Conservation (phyloP, 1,139 yeast genomes). For the Yamadazyma buinensis region DNA sequence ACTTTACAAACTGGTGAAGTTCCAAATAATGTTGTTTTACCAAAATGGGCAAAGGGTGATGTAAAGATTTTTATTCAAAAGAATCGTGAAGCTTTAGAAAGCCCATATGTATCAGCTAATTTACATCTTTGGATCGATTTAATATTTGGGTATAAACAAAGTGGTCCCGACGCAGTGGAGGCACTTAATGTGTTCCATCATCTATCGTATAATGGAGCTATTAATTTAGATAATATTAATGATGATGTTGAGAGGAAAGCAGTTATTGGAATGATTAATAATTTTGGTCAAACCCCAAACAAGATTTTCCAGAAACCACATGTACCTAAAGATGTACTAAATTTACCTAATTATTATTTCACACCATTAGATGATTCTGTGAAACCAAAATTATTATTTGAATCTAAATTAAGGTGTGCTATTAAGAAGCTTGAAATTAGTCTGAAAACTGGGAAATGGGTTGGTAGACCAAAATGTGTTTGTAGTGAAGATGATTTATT, state of each 20-base stretch:
- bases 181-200: constrained; percentile 76
- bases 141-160: constrained; percentile 74
- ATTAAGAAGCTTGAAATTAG: constrained; percentile 40
- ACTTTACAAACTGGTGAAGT: constrained; percentile 55
- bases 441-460: constrained; percentile 38
- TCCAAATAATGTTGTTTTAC: constrained; percentile 62
- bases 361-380: constrained; percentile 18
- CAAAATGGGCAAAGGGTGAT: constrained; percentile 80
- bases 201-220: constrained; percentile 78
- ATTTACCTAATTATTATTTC: constrained; percentile 32
- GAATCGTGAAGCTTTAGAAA: constrained; percentile 78
- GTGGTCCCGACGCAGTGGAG: constrained; percentile 62
- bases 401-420: constrained; percentile 31
- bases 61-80: constrained; percentile 67
- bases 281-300: constrained; percentile 85
- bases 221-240: constrained; percentile 65
- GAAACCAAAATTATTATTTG: constrained; percentile 30
- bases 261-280: constrained; percentile 77
- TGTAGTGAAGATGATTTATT: constrained; percentile 37
- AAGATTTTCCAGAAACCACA: constrained; percentile 68
- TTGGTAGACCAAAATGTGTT: constrained; percentile 39
- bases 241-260: constrained; percentile 75
- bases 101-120: constrained; percentile 71
- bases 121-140: constrained; percentile 82
- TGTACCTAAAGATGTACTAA: constrained; percentile 42